Evolutionary conservation across 176 grass and related monocot species (phyloP).

Genomic region (Stipa capillata): DNA sequence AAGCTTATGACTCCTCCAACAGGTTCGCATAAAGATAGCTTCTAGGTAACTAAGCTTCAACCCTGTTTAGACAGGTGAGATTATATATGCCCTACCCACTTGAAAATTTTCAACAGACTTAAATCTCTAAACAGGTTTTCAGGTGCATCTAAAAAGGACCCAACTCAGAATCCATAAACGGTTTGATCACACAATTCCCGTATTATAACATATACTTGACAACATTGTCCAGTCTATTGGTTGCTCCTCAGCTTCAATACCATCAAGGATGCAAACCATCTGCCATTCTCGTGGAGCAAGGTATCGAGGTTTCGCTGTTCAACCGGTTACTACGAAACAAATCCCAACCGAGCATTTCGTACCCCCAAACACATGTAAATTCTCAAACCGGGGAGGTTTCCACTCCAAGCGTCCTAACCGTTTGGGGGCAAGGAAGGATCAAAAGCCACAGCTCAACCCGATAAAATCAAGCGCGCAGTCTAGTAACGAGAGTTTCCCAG

Average conservation of each 20-base stretch:
- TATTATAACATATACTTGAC: background rate
- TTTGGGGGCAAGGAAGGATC: background rate
- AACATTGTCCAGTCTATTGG: too few species aligned
- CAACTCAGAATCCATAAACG: background rate
- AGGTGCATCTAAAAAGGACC: background rate
- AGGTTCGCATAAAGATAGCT: too few species aligned
- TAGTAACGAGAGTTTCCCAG: background rate
- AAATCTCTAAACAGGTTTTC: background rate
- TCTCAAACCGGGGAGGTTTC: too few species aligned
- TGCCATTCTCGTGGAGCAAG: background rate
- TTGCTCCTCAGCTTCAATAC: too few species aligned
- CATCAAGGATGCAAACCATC: background rate
- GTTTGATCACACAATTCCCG: too few species aligned
- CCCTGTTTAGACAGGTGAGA: too few species aligned
- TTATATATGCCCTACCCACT: background rate
- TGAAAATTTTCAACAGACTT: background rate
- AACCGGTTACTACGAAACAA: background rate
- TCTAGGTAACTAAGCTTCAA: too few species aligned
- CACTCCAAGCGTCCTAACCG: too few species aligned
- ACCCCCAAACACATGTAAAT: too few species aligned
- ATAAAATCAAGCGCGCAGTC: too few species aligned
- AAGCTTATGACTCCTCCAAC: background rate
- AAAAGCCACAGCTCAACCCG: background rate
- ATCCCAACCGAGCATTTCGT: too few species aligned
- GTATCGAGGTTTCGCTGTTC: background rate